These are phyloP conservation scores for Dryas drummondii DNA, from an alignment of 306 rosid genomes.

Conservation along the genomic window DNA sequence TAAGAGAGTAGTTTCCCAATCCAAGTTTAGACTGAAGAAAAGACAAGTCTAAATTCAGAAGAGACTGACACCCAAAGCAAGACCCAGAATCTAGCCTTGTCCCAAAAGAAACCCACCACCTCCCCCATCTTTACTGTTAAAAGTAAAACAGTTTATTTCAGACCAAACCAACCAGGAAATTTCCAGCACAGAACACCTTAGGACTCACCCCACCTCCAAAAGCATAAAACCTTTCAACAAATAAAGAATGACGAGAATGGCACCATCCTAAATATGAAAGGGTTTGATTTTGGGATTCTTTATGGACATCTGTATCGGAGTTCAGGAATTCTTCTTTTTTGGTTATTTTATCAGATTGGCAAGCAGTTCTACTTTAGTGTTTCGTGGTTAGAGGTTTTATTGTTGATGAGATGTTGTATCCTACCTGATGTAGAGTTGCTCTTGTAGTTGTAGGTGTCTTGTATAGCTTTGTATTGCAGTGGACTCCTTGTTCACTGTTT, in stretches of 20 bases:
- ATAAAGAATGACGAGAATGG: background rate
- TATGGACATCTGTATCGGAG: too few species aligned
- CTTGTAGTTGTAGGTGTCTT: too few species aligned
- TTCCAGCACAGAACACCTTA: background rate
- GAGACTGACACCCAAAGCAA: slow-evolving; percentile 1
- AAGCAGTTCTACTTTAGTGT: too few species aligned
- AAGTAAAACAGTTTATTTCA: background rate
- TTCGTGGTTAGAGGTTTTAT: too few species aligned
- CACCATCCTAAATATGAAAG: background rate
- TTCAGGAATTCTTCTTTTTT: too few species aligned
- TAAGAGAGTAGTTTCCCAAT: background rate
- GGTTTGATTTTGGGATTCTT: too few species aligned
- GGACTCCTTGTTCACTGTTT: too few species aligned
- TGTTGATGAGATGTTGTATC: too few species aligned
- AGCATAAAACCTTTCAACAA: background rate
- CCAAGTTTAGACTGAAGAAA: background rate
- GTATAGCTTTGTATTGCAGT: too few species aligned
- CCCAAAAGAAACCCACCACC: background rate
- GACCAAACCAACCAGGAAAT: background rate
- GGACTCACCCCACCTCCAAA: background rate
- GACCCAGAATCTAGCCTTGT: slow-evolving; percentile 10
- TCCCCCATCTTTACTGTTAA: background rate
- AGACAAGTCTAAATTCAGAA: background rate
- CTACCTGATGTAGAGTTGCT: too few species aligned
- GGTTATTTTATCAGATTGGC: too few species aligned